Evolutionary conservation across 306 rosid species (phyloP).

Genomic region (Vachellia collinsii): DNA sequence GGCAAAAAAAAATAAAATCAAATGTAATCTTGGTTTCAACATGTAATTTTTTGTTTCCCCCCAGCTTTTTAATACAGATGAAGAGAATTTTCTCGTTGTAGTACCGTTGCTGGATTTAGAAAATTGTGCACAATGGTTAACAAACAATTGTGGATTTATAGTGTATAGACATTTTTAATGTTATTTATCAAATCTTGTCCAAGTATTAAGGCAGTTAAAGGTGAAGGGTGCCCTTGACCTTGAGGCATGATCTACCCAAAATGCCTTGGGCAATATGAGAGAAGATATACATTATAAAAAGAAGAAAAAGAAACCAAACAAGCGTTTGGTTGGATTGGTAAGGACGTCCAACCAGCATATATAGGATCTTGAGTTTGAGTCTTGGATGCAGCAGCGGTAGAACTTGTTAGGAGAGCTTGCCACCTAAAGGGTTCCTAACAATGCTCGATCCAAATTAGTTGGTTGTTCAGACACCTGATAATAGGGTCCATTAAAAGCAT

Average conservation of each 20-base stretch:
- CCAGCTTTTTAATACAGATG: not conserved
- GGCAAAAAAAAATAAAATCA: too few relatives aligned
- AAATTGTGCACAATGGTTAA: not conserved
- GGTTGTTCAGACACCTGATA: too few relatives aligned
- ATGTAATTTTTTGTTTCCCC: not conserved
- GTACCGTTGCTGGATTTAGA: not conserved
- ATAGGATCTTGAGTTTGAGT: too few relatives aligned
- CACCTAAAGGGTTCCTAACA: too few relatives aligned
- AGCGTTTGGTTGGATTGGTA: too few relatives aligned
- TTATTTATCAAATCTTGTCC: not conserved
- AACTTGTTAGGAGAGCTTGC: too few relatives aligned
- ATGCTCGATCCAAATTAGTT: too few relatives aligned
- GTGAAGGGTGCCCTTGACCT: not conserved
- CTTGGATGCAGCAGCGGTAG: too few relatives aligned
- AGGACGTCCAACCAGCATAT: too few relatives aligned
- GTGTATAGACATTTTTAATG: not conserved
- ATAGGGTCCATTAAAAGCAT: too few relatives aligned
- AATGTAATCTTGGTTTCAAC: not conserved
- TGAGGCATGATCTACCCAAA: not conserved
- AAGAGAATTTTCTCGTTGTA: not conserved
- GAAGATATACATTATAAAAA: too few relatives aligned
- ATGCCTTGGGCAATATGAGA: not conserved
- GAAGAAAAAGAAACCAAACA: too few relatives aligned
- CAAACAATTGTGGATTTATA: not conserved
- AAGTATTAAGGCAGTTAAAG: not conserved